Base-by-base conservation (phyloP, 768 basidiomycete species). In the Atractiella rhizophila region DNA sequence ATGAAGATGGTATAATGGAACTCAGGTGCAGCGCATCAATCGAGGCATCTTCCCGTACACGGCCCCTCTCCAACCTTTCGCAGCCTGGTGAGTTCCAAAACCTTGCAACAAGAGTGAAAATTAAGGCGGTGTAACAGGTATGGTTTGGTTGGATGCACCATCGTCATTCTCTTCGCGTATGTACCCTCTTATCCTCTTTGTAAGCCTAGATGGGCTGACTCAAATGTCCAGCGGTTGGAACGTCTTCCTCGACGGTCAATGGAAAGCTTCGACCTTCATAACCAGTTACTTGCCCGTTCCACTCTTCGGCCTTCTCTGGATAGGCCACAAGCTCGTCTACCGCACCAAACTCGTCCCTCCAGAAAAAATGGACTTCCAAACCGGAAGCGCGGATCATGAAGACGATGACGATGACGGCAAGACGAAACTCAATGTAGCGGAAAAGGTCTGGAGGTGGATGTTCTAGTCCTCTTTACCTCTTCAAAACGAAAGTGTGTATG, bases 301-400 rank as follows among this genome's bases (percentile, higher is more conserved):
- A n/a, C 40, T 73, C 24, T 82, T 83, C 69, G 80, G 79, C 18
- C 38, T 83, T 37, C 54, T 86, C 28, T 88, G 78, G 57, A 8
- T 64, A 26, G 64, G 58, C n/a, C 67, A 73, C 44, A 69, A 68
- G 52, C 44, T 74, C 29, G 66, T 64, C 56, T 68, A 63, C 41
- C 66, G 63, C 50, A 59, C 60, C 33, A 62, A 62, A 16, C 48
- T 63, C 23, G 60, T 72, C 32, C 54, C 59, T 26, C 48, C 72
- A 0, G 53, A 65, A 15, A 71, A 86, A 25, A 85, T 94, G 78
- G 86, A 91, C 60, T 86, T 86, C 54, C 60, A 71, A 31, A 64
- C 66, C 4, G 69, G 73, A 44, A 63, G 78, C 40, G n/a, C n/a
- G n/a, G n/a, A n/a, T n/a, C n/a, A n/a, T n/a, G n/a, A n/a, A n/a